Conservation (phyloP, 139 green algal species). For the Volvox africanus region DNA sequence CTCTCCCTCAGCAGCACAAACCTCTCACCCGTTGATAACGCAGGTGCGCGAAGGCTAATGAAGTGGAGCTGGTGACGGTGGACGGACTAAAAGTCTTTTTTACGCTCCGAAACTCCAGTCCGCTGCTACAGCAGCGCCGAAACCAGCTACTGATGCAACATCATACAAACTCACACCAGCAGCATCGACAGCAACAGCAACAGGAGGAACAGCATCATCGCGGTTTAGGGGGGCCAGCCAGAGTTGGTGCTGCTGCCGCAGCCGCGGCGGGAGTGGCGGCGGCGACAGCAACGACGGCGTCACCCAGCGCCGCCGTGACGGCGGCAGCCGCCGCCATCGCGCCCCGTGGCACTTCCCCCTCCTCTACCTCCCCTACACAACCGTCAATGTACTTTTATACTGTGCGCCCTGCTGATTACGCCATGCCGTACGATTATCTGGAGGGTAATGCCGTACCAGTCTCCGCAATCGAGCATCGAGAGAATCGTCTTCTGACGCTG, state of each 20-base stretch:
- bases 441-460: conserved; percentile 29
- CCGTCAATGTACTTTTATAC: conserved; percentile 75
- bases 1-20: neutral
- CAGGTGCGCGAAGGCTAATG: conserved; percentile 68
- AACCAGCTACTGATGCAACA: conserved; percentile 18
- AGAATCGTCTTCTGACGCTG: conserved; percentile 13
- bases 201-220: neutral
- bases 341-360: neutral
- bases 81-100: conserved; percentile 71
- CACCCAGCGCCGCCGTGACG: neutral
- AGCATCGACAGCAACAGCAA: conserved; percentile 8
- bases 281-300: conserved; percentile 17
- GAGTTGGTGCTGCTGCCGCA: neutral
- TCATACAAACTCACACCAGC: neutral
- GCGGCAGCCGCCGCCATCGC: neutral
- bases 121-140: conserved; percentile 24
- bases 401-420: conserved; percentile 78
- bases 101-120: neutral
- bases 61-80: conserved; percentile 81
- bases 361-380: neutral
- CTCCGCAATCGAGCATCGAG: conserved; percentile 11
- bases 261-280: conserved; percentile 18
- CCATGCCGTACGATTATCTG: conserved; percentile 33
- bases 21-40: neutral
- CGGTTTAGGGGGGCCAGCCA: neutral